Base-by-base conservation (phyloP, 164 flowering plant species). In the Kalanchoe fedtschenkoi region DNA sequence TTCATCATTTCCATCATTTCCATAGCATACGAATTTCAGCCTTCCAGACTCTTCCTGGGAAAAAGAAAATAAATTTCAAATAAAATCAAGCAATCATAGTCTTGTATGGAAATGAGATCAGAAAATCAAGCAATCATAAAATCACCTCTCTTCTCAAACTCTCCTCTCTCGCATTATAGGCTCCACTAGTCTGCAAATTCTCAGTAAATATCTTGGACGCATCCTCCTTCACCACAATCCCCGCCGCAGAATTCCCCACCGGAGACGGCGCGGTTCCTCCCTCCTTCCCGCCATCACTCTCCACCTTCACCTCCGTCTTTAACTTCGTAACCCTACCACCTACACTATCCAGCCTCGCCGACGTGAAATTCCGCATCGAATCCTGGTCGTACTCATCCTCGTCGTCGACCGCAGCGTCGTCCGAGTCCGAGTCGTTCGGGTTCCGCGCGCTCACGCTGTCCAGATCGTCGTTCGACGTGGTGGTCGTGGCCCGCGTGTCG, bases 381-480 rank as follows among this genome's bases (percentile, higher is more conserved):
- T 81, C 83, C 29, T 87, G 76, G 41, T 83, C 83, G 53, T 80
- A 82, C 13, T 72, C 83, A 8, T 75, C 85, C 68, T 83, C 90
- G 5, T 84, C 89, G 38, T 78, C 86, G 44, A 83, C 88, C 4
- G 84, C 79, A 39, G 82, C 85, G 14, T 80, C 84, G 41, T 78
- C 83, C 61, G 85, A 79, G 66, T 80, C 89, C 63, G 84, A 74
- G 41, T 77, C 82, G 17, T 72, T 72, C 8, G 64, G 65, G 32
- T 79, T 87, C 62, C 90, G 93, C 17, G 95, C 99, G 67, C 89
- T 82, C 75, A 90, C 83, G 83, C 96, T 88, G 74, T 90, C 98
- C 34, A 92, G 96, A 66, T 92, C 98, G 62, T 93, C 98, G 59
- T 81, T 86, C 59, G 96, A 79, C 56, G 89, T 85, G 62, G 96